phyloP scores from a whole-genome alignment of 2,329 filamentous ascomycete species.

The Scedosporium minutisporum region DNA sequence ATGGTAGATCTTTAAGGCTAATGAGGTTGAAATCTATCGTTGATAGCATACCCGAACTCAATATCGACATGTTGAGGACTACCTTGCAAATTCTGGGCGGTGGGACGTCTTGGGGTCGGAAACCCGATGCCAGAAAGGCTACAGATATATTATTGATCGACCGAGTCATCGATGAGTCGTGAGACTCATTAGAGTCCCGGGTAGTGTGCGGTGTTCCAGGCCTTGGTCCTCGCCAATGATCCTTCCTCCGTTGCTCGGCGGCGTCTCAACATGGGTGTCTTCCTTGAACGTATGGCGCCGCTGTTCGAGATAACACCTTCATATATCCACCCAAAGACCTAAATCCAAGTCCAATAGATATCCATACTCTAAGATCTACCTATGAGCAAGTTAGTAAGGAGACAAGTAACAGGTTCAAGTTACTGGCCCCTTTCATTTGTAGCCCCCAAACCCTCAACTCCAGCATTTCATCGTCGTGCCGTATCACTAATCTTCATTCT shows the following conservation, averaged over 20 bases:
- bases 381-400: not conserved
- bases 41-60: not conserved
- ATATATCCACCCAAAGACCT: not conserved
- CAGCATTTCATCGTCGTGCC: not conserved
- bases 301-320: not conserved
- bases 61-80: not conserved
- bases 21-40: not conserved
- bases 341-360: not conserved
- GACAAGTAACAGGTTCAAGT: not conserved
- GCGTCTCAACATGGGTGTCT: not conserved
- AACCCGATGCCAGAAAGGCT: not conserved
- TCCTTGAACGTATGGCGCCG: not conserved
- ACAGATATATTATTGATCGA: slow-evolving; percentile 1
- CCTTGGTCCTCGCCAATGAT: not conserved
- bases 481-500: not conserved
- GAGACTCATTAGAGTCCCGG: not conserved
- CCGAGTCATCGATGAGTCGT: not conserved
- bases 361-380: not conserved
- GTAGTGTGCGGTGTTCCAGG: not conserved
- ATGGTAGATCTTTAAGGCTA: not conserved
- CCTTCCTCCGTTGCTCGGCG: not conserved
- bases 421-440: no score
- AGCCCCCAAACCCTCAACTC: not conserved
- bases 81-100: not conserved
- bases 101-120: not conserved